Evolutionary conservation across 345 rosid species (phyloP).

Genomic region (Boechera stricta): DNA sequence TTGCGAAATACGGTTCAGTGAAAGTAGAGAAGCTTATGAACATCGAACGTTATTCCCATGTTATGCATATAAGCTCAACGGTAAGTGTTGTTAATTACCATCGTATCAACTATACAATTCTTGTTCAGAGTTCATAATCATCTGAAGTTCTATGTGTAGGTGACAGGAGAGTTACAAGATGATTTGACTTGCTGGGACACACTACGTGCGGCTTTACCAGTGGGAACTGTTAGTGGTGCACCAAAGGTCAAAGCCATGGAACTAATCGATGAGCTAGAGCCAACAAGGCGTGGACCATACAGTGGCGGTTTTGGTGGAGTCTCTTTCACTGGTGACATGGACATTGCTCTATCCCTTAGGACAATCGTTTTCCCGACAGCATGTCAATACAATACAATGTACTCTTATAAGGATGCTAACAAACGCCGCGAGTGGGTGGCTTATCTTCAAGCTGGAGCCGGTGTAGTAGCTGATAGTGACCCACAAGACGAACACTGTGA

Average conservation of each 20-base stretch:
- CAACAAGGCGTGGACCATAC: conserved; percentile 82
- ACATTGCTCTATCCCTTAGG: conserved; percentile 79
- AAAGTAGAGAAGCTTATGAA: conserved; percentile 91
- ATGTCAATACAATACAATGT: conserved; percentile 68
- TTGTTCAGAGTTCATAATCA: conserved; percentile 7
- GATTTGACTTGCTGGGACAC: conserved; percentile 81
- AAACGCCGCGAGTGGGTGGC: conserved; percentile 81
- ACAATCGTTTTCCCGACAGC: conserved; percentile 85
- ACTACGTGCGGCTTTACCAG: conserved; percentile 78
- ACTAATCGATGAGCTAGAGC: conserved; percentile 73
- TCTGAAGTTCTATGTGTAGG: conserved; percentile 48
- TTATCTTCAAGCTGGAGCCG: conserved; percentile 85
- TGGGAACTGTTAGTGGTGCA: conserved; percentile 94
- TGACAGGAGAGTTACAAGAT: conserved; percentile 81
- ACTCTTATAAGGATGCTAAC: conserved; percentile 55
- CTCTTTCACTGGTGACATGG: conserved; percentile 85
- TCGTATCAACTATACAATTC: neutral
- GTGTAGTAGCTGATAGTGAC: conserved; percentile 81
- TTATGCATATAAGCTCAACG: conserved; percentile 97
- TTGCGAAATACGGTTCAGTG: conserved; percentile 79
- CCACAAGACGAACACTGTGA: conserved; percentile 79
- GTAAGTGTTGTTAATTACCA: conserved; percentile 46
- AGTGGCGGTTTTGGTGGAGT: conserved; percentile 89
- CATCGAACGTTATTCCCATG: conserved; percentile 87
- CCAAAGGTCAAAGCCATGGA: conserved; percentile 98